phyloP scores from a whole-genome alignment of 2,329 filamentous ascomycete species.

The Colletotrichum sp. region DNA sequence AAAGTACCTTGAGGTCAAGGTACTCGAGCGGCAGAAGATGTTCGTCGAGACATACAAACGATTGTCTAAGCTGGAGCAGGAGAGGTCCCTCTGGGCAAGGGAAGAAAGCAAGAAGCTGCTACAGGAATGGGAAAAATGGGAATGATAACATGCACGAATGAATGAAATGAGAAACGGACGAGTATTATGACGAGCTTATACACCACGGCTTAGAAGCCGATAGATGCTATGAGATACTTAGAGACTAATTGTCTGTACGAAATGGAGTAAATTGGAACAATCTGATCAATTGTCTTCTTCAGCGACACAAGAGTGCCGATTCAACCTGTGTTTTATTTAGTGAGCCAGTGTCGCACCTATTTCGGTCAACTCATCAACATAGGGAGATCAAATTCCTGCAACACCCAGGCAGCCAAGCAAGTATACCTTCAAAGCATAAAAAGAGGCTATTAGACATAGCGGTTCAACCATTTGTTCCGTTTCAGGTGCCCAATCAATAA shows the following conservation, averaged over 20 bases:
- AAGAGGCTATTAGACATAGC: neutral
- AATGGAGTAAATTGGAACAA: neutral
- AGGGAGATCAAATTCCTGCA: neutral
- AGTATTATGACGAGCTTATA: conserved; percentile 6
- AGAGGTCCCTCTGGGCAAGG: conserved; percentile 40
- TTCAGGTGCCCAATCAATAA: neutral
- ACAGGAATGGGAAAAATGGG: conserved; percentile 62
- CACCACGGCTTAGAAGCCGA: neutral
- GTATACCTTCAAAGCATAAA: neutral
- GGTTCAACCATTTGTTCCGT: neutral
- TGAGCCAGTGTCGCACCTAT: neutral
- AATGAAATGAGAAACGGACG: conserved; percentile 18
- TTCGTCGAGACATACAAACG: conserved; percentile 65
- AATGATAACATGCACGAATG: conserved; percentile 42
- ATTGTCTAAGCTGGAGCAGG: conserved; percentile 47
- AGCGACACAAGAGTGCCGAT: too few relatives aligned
- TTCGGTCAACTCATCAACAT: neutral
- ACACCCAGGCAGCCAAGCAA: neutral
- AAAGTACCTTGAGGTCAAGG: conserved; percentile 61
- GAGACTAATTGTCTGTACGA: conserved; percentile 6
- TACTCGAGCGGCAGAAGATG: conserved; percentile 63
- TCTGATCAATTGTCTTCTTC: neutral
- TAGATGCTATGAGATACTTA: neutral
- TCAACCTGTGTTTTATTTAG: neutral
- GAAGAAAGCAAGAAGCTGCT: conserved; percentile 53